These are phyloP conservation scores for Ustanciosporium gigantosporum DNA, from an alignment of 1,284 basidiomycete species.

Conservation along the genomic window DNA sequence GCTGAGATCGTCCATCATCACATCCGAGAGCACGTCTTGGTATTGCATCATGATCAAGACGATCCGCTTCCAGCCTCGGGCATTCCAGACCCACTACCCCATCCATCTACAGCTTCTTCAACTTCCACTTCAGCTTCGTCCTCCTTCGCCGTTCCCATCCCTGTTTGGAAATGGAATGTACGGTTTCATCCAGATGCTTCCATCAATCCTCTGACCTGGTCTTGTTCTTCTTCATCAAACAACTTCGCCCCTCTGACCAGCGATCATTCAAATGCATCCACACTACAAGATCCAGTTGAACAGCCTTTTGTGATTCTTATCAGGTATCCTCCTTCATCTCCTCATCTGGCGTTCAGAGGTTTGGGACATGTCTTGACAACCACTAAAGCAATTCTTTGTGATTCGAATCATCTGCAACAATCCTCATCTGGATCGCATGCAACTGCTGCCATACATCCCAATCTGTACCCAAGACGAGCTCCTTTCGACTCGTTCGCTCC, in stretches of 20 bases:
- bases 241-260: constrained; percentile 8
- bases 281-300: neutral
- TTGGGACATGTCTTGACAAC: constrained; percentile 42
- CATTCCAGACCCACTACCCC: too few species aligned
- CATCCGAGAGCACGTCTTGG: neutral
- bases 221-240: constrained; percentile 15
- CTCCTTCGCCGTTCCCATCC: neutral
- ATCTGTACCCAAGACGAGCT: too few species aligned
- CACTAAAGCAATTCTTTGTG: constrained; percentile 10
- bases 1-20: neutral
- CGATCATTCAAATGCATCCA: neutral
- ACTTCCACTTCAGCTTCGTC: neutral
- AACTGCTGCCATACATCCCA: constrained; percentile 6
- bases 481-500: constrained; percentile 1
- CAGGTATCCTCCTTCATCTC: constrained; percentile 11
- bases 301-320: constrained; percentile 6
- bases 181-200: constrained; percentile 2
- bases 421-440: neutral
- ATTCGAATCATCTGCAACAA: too few species aligned
- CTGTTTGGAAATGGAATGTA: constrained; percentile 31
- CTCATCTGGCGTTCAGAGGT: constrained; percentile 35
- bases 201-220: constrained; percentile 2
- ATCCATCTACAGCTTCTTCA: neutral
- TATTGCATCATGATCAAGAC: constrained; percentile 47
- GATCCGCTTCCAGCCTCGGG: too few species aligned